Conservation (phyloP, 192 early-diverging fungal genomes). For the Borealophlyctis nickersoniae region DNA sequence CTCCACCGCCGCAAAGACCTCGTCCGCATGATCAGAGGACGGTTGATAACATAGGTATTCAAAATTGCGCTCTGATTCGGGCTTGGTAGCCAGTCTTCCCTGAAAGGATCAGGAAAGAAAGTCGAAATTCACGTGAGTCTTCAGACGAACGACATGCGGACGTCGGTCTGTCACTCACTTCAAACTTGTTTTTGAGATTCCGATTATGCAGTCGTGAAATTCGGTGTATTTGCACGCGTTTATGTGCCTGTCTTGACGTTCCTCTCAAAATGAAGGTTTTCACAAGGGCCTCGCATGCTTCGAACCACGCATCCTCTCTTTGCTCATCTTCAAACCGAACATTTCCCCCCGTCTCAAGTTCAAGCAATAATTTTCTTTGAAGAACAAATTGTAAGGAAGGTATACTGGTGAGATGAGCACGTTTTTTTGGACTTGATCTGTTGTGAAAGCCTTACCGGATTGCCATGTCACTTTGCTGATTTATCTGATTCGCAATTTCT, state of each 20-base stretch:
- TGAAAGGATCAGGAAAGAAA: too few species aligned
- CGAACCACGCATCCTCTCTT: constrained; percentile 44
- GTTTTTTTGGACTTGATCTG: neutral
- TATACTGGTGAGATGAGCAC: constrained; percentile 3
- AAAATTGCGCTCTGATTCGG: constrained; percentile 6
- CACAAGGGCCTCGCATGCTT: constrained; percentile 41
- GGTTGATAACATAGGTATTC: constrained; percentile 45
- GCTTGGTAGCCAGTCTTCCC: too few species aligned
- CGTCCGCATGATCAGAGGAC: constrained; percentile 14
- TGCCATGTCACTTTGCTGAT: constrained; percentile 45
- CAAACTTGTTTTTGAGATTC: constrained; percentile 41
- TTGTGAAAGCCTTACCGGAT: constrained; percentile 31
- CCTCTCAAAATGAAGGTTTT: constrained; percentile 40
- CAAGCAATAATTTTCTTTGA: constrained; percentile 48
- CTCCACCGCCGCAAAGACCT: constrained; percentile 46
- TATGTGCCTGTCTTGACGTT: constrained; percentile 15
- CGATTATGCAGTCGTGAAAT: constrained; percentile 55
- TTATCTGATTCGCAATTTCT: constrained; percentile 37
- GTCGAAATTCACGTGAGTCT: too few species aligned
- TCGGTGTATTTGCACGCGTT: constrained; percentile 48
- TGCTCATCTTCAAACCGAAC: constrained; percentile 60
- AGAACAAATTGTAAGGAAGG: too few species aligned
- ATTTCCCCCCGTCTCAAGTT: constrained; percentile 63
- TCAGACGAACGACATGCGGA: neutral
- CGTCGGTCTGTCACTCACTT: too few species aligned